Percentiles rank a stretch among this genome's conserved stretches.
Conservation (phyloP, 202 grass and related monocot species). For the Setaria viridis region DNA sequence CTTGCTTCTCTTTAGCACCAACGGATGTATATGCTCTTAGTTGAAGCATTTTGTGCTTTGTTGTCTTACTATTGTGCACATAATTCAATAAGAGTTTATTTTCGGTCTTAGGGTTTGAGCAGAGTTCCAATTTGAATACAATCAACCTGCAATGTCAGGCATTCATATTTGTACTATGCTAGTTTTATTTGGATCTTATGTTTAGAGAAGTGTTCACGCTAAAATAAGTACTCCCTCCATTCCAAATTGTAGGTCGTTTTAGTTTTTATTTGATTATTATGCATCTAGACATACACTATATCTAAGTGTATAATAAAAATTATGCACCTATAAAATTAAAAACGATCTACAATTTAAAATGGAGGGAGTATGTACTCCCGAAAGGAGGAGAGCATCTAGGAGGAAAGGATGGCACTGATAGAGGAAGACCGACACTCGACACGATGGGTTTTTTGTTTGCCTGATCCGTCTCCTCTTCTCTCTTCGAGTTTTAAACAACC, state of each 20-base stretch:
- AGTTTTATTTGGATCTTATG: not conserved
- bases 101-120: not conserved
- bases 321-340: too few species aligned
- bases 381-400: not conserved
- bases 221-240: not conserved
- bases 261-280: too few species aligned
- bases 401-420: not conserved
- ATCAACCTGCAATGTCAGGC: not conserved
- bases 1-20: not conserved
- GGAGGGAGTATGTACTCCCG: not conserved
- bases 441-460: not conserved
- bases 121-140: not conserved
- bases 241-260: too few species aligned
- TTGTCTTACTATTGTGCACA: too few species aligned
- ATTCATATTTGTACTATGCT: not conserved
- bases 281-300: too few species aligned
- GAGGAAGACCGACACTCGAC: not conserved
- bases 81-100: not conserved
- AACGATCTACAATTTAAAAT: too few species aligned
- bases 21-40: not conserved
- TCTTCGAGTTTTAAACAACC: not conserved
- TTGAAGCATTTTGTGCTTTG: not conserved
- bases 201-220: not conserved
- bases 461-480: not conserved
- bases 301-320: too few species aligned